Conservation (phyloP, 176 grass and related monocot species). For the Cymbopogon citratus region DNA sequence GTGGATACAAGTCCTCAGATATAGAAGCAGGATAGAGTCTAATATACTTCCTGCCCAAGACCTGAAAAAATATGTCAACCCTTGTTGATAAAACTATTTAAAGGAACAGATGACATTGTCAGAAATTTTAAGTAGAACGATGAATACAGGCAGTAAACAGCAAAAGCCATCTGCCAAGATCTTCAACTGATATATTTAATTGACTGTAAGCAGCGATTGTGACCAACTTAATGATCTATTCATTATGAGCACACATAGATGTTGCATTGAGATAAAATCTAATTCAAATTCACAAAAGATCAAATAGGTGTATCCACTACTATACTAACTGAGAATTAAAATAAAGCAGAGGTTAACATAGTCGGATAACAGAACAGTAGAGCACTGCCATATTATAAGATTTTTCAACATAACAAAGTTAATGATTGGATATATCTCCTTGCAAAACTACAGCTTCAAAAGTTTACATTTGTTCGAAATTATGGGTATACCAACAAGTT, state of each 20-base stretch:
- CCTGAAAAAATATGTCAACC: constrained; percentile 32
- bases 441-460: constrained; percentile 6
- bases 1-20: constrained; percentile 75
- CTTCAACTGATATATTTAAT: background rate
- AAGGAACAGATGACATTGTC: background rate
- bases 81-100: background rate
- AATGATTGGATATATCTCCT: background rate
- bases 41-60: constrained; percentile 89
- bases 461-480: background rate
- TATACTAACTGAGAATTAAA: background rate
- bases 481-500: background rate
- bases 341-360: background rate
- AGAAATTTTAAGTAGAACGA: constrained; percentile 4
- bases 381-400: background rate
- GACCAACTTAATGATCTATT: background rate
- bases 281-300: background rate
- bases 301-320: background rate
- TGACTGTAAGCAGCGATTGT: background rate
- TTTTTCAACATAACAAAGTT: background rate
- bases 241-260: background rate
- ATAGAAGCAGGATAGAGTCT: constrained; percentile 78
- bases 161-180: background rate
- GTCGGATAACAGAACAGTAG: background rate
- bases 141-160: background rate
- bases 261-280: background rate